Evolutionary conservation across 352 stramenopile genomes (phyloP).

Genomic region (Phytophthora litchii): DNA sequence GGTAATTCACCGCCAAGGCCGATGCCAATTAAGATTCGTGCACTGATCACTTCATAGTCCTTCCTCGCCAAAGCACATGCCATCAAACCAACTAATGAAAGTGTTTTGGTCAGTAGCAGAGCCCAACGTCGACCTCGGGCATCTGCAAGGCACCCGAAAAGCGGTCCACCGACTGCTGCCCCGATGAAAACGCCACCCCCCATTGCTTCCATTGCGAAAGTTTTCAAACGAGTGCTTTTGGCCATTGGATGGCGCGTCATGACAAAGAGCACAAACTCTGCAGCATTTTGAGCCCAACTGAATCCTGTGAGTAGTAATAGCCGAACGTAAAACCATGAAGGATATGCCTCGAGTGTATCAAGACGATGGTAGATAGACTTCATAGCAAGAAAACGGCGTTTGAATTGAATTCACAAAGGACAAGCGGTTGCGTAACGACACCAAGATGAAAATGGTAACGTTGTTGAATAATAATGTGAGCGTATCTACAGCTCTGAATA

Average conservation of each 20-base stretch:
- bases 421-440: background rate
- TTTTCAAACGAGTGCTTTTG: constrained; percentile 21
- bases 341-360: constrained; percentile 11
- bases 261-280: constrained; percentile 38
- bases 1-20: constrained; percentile 46
- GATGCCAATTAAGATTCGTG: constrained; percentile 33
- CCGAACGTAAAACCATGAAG: constrained; percentile 34
- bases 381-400: background rate
- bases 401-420: background rate
- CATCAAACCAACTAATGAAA: constrained; percentile 31
- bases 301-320: constrained; percentile 35
- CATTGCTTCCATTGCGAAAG: constrained; percentile 24
- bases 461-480: constrained; percentile 28
- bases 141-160: constrained; percentile 39
- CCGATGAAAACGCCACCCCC: constrained; percentile 19
- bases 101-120: constrained; percentile 31
- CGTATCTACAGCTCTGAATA: constrained; percentile 36
- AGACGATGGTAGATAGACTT: constrained; percentile 15
- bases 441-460: background rate
- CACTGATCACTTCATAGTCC: constrained; percentile 31
- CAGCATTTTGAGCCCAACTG: constrained; percentile 41
- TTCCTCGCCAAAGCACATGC: constrained; percentile 24
- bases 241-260: constrained; percentile 34
- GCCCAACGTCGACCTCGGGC: constrained; percentile 28
- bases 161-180: constrained; percentile 27